phyloP scores from a whole-genome alignment of 257 asterid species.

The Verbena officinalis region DNA sequence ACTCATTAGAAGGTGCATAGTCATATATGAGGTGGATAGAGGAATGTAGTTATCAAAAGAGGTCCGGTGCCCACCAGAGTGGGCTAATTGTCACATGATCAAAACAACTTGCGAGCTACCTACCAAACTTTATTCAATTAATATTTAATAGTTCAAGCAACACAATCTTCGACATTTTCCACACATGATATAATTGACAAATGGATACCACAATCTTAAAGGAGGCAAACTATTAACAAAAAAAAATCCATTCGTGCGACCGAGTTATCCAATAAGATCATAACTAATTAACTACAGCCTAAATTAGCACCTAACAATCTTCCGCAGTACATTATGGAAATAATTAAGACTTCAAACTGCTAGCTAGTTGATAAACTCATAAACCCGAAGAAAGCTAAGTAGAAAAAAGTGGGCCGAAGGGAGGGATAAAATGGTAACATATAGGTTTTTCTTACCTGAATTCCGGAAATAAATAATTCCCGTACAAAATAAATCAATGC shows the following conservation, averaged over 20 bases:
- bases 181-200: background rate
- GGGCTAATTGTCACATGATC: constrained; percentile 1
- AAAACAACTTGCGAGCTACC: background rate
- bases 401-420: no score
- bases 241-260: background rate
- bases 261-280: no score
- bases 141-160: background rate
- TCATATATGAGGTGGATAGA: constrained; percentile 2
- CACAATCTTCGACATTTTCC: constrained; percentile 19
- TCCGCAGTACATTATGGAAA: background rate
- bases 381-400: no score
- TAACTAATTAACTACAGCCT: no score
- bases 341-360: no score
- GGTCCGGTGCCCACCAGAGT: constrained; percentile 15
- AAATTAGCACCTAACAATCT: background rate
- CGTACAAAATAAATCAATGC: no score
- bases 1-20: constrained; percentile 9
- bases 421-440: no score
- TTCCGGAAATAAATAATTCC: no score
- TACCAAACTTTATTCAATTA: constrained; percentile 13
- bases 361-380: no score
- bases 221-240: background rate
- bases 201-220: background rate
- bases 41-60: background rate
- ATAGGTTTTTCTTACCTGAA: no score